phyloP scores from a whole-genome alignment of 495 filamentous ascomycete species.

The Neurospora africana region DNA sequence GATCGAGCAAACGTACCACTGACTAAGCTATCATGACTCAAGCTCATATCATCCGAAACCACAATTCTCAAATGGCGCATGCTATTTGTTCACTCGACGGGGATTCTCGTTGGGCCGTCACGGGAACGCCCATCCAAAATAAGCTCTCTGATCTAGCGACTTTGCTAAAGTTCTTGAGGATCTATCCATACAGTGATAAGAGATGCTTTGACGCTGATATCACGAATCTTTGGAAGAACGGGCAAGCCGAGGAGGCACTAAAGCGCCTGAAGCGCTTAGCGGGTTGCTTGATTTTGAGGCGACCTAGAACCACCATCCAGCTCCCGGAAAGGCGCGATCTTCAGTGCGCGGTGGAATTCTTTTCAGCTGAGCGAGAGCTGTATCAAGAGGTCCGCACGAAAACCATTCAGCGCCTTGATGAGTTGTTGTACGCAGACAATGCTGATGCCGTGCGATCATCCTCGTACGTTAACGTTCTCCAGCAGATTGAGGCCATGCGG shows the following conservation, averaged over 20 bases:
- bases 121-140: slow-evolving; percentile 37
- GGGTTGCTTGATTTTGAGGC: slow-evolving; percentile 24
- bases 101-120: slow-evolving; percentile 32
- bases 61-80: slow-evolving; percentile 20
- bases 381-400: slow-evolving; percentile 18
- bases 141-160: slow-evolving; percentile 25
- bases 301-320: slow-evolving; percentile 24
- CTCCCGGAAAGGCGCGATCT: slow-evolving; percentile 22
- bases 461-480: slow-evolving; percentile 25
- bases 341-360: slow-evolving; percentile 18
- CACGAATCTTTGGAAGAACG: slow-evolving; percentile 20
- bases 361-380: slow-evolving; percentile 14
- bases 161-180: slow-evolving; percentile 30
- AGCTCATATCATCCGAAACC: slow-evolving; percentile 25
- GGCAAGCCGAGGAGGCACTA: slow-evolving; percentile 22
- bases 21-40: neutral
- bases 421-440: slow-evolving; percentile 1
- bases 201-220: slow-evolving; percentile 27
- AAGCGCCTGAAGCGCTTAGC: slow-evolving; percentile 27
- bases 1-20: slow-evolving; percentile 23
- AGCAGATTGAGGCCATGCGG: slow-evolving; percentile 32
- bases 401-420: slow-evolving; percentile 16
- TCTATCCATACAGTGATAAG: slow-evolving; percentile 27
- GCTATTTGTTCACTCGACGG: slow-evolving; percentile 26
- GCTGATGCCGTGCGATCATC: neutral